Evolutionary conservation across 495 filamentous ascomycete genomes (phyloP), one percentile per base, ranked within the genome.

Genomic region (Penicillium waksmanii): DNA sequence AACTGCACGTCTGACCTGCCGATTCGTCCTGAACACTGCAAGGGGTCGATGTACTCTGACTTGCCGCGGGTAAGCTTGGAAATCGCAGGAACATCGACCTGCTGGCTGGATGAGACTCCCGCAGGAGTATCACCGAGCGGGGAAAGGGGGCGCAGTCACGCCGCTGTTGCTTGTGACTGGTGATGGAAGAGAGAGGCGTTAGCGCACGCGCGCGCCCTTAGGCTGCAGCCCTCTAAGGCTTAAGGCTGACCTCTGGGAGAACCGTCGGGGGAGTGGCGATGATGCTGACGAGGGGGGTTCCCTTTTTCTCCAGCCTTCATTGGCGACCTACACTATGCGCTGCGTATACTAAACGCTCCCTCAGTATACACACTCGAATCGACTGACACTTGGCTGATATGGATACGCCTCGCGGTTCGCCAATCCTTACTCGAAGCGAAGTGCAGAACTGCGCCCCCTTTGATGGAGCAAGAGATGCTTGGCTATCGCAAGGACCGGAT

Each of bases 181-280:
- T 21, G 27, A 48, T 44, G 33, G 56, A 38, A 58, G 43, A 23
- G 7, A 40, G 33, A 56, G 52, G 51, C 42, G 54, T 56, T 58
- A 61, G 36, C 53, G 54, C 53, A 44, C 35, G 51, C 55, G 47
- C 57, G 58, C 57, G 34, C 46, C 48, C 38, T 40, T 60, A 64
- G 64, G 60, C 74, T 73, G 70, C 69, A 74, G 74, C 76, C 73
- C 64, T 57, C 70, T 71, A 77, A 63, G 73, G 73, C 70, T 76
- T 70, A 73, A 72, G 72, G 68, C 74, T 69, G 59, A 55, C 36
- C 27, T 42, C 49, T 31, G 48, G 49, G n/a, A 46, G 31, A 13
- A 17, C 19, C 12, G 27, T 11, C 38, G 15, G 34, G 34, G 40
- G 25, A n/a, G 19, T 56, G 52, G 36, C 23, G 8, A 51, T 27